These are phyloP conservation scores for Garcia nutans DNA, from an alignment of 345 rosid genomes.

Conservation along the genomic window DNA sequence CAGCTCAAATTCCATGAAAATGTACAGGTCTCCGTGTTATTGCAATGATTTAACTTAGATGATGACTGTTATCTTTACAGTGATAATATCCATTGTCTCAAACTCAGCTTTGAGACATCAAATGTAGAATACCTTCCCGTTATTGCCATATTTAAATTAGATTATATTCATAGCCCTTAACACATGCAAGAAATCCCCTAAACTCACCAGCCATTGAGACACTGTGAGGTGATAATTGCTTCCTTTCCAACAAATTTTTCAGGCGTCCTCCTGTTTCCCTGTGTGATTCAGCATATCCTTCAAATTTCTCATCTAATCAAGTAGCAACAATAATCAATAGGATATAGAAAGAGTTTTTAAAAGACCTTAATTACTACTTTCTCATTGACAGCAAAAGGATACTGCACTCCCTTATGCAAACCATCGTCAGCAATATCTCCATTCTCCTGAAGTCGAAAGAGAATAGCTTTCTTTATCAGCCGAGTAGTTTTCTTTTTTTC, in stretches of 20 bases:
- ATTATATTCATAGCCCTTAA: background rate
- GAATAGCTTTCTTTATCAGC: no score
- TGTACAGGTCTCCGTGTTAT: background rate
- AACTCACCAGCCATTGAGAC: constrained; percentile 97
- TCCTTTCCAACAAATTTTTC: constrained; percentile 98
- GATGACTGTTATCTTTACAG: background rate
- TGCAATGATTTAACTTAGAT: background rate
- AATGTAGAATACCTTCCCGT: background rate
- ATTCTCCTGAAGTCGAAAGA: constrained; percentile 54
- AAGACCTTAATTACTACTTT: constrained; percentile 87
- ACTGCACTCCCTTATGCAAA: constrained; percentile 70
- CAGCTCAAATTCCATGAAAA: no score
- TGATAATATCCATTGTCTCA: background rate
- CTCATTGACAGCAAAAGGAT: constrained; percentile 91
- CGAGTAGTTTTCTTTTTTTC: no score
- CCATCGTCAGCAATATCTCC: constrained; percentile 70
- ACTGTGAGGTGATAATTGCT: constrained; percentile 91
- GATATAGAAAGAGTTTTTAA: background rate
- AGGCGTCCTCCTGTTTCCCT: constrained; percentile 96
- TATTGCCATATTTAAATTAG: background rate
- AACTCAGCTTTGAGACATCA: background rate
- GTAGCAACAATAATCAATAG: constrained; percentile 1
- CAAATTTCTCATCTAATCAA: constrained; percentile 14
- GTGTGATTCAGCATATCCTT: constrained; percentile 28
- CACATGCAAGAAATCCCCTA: background rate